A percentile compares a stretch with the other conserved stretches of the same genome.
phyloP scores from a whole-genome alignment of 2,329 filamentous ascomycete genomes.

The Graphiopsis chlorocephala region DNA sequence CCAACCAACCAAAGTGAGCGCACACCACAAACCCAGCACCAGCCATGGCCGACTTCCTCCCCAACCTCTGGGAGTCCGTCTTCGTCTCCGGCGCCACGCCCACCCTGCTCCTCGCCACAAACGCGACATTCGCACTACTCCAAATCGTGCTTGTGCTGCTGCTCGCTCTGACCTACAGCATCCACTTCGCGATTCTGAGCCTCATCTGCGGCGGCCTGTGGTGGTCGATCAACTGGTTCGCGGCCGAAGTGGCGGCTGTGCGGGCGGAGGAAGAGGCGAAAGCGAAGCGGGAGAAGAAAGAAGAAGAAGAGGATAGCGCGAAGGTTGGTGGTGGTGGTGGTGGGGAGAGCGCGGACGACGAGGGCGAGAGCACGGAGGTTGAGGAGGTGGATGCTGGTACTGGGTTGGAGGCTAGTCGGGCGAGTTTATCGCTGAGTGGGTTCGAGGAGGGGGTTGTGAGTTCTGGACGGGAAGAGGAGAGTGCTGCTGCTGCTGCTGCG shows the following conservation, averaged over 20 bases:
- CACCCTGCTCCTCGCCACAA: constrained; percentile 83
- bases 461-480: constrained; percentile 13
- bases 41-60: constrained; percentile 54
- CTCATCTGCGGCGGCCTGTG: constrained; percentile 77
- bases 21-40: background rate
- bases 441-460: constrained; percentile 18
- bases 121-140: constrained; percentile 80
- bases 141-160: constrained; percentile 75
- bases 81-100: constrained; percentile 91
- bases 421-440: constrained; percentile 15
- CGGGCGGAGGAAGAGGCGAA: constrained; percentile 51
- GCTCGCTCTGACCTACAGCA: constrained; percentile 75
- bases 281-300: constrained; percentile 45
- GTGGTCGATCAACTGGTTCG: constrained; percentile 98
- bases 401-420: constrained; percentile 20
- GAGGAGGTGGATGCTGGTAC: constrained; percentile 20
- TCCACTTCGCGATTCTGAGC: constrained; percentile 85
- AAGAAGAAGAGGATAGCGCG: constrained; percentile 42
- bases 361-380: constrained; percentile 50
- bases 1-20: background rate
- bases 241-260: constrained; percentile 57
- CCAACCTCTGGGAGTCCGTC: constrained; percentile 84
- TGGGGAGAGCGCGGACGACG: constrained; percentile 36
- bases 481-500: constrained; percentile 12
- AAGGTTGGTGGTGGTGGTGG: constrained; percentile 36